Base-by-base conservation (phyloP, 257 asterid genomes). In the Avicennia marina region DNA sequence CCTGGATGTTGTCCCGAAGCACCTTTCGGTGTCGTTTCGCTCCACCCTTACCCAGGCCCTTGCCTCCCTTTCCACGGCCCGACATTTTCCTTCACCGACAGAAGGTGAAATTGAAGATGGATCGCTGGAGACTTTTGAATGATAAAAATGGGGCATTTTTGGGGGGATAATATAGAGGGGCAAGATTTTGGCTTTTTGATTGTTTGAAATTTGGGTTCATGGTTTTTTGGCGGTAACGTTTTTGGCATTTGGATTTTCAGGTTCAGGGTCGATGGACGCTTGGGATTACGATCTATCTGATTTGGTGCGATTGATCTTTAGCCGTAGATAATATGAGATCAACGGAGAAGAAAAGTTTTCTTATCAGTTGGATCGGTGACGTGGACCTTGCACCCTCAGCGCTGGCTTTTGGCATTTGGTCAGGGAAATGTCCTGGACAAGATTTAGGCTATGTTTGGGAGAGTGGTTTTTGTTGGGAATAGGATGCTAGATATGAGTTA, bases 21-120 rank as follows among this genome's bases (percentile, higher is more conserved):
- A 75, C 77, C 76, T 75, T 75, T 48, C 80, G 80, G 54, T 75
- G 80, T 19, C 80, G 76, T 17, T 75, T 75, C 1, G 80, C 80
- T 52, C 80, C 80, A 12, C 80, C 80, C 58, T 75, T 75, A 20
- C 80, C 80, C 47, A 70, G 27, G 1, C 80, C 80, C 59, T 75
- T 75, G 17, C 80, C 80, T 29, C 80, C 81, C 53, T 75, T 75
- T 2, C 81, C 77, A 25, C 77, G 77, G 26, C 81, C 81, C 0
- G 77, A 75, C 81, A 70, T 74, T 62, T 54, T 53, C 41, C 13
- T 8, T 21, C 38, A 13, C 17, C 22, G 1, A n/a, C 0, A 1
- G 45, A 19, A 59, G 18, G 8, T 22, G 11, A 47, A 32, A 12
- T 20, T 21, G 41, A 29, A 21, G 44, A n/a, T 15, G 49, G 31